These are phyloP conservation scores for Melaleuca quinquenervia DNA, from an alignment of 345 rosid genomes.

Conservation along the genomic window DNA sequence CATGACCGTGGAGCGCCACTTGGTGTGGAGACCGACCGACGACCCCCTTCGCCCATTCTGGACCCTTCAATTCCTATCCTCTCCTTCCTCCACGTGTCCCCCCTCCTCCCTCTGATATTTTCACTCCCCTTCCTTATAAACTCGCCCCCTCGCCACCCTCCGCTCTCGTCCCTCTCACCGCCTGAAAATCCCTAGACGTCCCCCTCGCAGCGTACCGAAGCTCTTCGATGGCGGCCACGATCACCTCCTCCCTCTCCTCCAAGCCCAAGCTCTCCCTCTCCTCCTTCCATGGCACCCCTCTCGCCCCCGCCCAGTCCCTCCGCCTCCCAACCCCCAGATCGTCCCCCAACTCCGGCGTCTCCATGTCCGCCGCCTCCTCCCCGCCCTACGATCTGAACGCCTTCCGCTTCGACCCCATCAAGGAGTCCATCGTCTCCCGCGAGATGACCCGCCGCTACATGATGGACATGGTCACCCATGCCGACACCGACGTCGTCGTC, in stretches of 20 bases:
- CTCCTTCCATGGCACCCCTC: conserved; percentile 12
- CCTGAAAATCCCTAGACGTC: not conserved
- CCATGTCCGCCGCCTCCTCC: conserved; percentile 4
- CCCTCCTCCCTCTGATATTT: not conserved
- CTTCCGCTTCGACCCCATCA: conserved; percentile 29
- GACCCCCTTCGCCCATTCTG: not conserved
- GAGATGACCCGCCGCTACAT: conserved; percentile 37
- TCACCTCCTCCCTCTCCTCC: conserved; percentile 1
- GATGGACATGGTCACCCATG: conserved; percentile 31
- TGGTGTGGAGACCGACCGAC: not conserved
- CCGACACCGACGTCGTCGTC: conserved; percentile 34
- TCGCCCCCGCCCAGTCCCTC: conserved; percentile 7
- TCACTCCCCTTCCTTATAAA: not conserved
- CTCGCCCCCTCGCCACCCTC: not conserved
- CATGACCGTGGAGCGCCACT: not conserved
- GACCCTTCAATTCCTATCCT: conserved; percentile 3
- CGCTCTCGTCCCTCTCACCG: not conserved
- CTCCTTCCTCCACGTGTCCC: not conserved
- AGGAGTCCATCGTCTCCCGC: conserved; percentile 25
- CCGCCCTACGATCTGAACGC: conserved; percentile 17
- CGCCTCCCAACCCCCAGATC: not conserved
- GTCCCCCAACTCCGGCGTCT: not conserved
- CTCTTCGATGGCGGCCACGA: not conserved
- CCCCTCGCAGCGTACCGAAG: not conserved
- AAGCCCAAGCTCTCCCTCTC: conserved; percentile 2